phyloP scores from a whole-genome alignment of 2,329 filamentous ascomycete genomes.

The Neonectria coccinea region DNA sequence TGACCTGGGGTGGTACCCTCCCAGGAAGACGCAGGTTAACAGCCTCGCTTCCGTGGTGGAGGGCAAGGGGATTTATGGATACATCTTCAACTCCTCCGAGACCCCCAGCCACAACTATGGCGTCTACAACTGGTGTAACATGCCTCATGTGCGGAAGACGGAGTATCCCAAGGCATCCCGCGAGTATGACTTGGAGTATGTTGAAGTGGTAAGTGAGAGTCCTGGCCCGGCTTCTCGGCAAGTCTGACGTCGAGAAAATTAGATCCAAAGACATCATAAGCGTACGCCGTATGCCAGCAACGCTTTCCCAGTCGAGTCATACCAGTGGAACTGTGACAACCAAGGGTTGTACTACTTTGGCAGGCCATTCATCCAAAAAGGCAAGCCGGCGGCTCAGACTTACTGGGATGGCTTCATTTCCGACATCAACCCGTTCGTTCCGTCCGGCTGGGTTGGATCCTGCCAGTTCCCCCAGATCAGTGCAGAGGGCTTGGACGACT shows the following conservation, averaged over 20 bases:
- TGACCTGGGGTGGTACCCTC: conserved; percentile 69
- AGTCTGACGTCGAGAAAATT: background rate
- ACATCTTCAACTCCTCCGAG: conserved; percentile 76
- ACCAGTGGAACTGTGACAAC: conserved; percentile 79
- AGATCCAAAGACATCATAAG: conserved; percentile 88
- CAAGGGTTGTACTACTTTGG: conserved; percentile 78
- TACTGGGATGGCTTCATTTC: conserved; percentile 76
- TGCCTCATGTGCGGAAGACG: conserved; percentile 79
- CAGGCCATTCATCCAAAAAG: conserved; percentile 59
- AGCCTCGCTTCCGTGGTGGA: conserved; percentile 68
- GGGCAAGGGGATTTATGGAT: conserved; percentile 75
- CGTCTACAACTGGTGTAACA: conserved; percentile 86
- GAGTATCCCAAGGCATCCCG: conserved; percentile 70
- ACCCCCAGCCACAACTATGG: conserved; percentile 69
- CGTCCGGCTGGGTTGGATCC: conserved; percentile 75
- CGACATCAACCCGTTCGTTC: conserved; percentile 73
- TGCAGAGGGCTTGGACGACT: conserved; percentile 76
- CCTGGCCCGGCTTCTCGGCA: accelerated
- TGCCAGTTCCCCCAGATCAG: conserved; percentile 89
- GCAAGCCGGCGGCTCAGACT: conserved; percentile 62
- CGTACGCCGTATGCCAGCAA: conserved; percentile 84
- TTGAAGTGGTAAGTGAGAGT: conserved; percentile 72
- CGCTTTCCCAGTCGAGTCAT: conserved; percentile 78
- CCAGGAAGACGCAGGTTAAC: conserved; percentile 68
- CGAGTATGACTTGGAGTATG: conserved; percentile 77